phyloP scores from a whole-genome alignment of 1,139 yeast genomes.

The Diutina mesorugosa region DNA sequence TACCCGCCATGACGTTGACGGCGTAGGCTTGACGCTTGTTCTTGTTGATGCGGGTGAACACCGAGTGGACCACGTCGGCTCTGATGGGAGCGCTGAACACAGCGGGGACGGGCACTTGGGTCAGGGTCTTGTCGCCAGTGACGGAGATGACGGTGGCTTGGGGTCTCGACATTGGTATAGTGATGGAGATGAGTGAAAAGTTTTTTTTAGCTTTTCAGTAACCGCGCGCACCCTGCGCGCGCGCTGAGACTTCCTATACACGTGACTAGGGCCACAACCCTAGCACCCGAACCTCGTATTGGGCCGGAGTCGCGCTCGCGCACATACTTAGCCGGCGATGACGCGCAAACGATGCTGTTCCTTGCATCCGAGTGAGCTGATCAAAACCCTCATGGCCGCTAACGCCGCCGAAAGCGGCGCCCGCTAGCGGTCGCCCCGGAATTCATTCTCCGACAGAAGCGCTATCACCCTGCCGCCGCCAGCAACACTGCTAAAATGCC shows the following conservation, averaged over 20 bases:
- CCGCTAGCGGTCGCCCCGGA: too few relatives aligned
- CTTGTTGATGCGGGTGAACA: slow-evolving; percentile 97
- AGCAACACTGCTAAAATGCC: too few relatives aligned
- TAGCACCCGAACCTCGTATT: neutral
- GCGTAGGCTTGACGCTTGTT: slow-evolving; percentile 99
- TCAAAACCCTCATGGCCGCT: neutral
- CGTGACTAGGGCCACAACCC: neutral
- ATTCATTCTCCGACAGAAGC: too few relatives aligned
- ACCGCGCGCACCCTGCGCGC: too few relatives aligned
- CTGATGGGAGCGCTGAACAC: slow-evolving; percentile 99
- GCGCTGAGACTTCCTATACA: neutral
- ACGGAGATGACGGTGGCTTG: slow-evolving; percentile 92
- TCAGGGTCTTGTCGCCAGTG: slow-evolving; percentile 75
- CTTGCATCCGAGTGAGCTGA: neutral
- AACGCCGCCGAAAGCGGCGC: too few relatives aligned
- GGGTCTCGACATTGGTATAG: slow-evolving; percentile 45
- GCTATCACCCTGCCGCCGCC: too few relatives aligned
- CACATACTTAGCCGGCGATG: neutral
- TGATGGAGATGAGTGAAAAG: slow-evolving; percentile 3
- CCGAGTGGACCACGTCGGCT: slow-evolving; percentile 98
- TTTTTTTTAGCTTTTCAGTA: neutral
- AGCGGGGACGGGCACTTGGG: slow-evolving; percentile 91
- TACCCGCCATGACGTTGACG: slow-evolving; percentile 98
- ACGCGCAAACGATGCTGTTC: neutral
- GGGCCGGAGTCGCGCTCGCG: neutral